A percentile compares a stretch with the other conserved stretches of the same genome.
Evolutionary conservation across 768 basidiomycete species (phyloP).

Genomic region (Vishniacozyma victoriae): DNA sequence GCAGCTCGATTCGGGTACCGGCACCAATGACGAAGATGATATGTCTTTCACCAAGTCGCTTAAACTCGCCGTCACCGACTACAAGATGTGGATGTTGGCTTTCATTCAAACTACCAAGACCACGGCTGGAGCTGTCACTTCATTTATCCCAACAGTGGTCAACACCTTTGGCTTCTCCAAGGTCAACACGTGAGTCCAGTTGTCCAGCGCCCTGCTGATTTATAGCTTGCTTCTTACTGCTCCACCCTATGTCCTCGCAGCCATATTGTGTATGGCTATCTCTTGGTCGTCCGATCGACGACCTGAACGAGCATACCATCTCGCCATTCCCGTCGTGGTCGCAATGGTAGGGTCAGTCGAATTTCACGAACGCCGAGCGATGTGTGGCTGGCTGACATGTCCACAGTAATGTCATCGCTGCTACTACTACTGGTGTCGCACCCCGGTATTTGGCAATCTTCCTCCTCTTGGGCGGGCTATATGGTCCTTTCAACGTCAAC

Average conservation of each 20-base stretch:
- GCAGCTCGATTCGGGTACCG: conserved; percentile 20
- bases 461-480: conserved; percentile 35
- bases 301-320: conserved; percentile 26
- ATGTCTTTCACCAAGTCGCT: conserved; percentile 12
- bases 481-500: conserved; percentile 28
- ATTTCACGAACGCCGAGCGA: not conserved
- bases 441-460: conserved; percentile 34
- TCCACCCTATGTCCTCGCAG: conserved; percentile 34
- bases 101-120: conserved; percentile 38
- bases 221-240: conserved; percentile 28
- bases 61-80: conserved; percentile 24
- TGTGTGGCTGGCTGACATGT: not conserved
- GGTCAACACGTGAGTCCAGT: conserved; percentile 4
- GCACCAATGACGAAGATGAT: conserved; percentile 25
- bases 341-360: conserved; percentile 21
- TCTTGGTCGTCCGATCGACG: conserved; percentile 23
- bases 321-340: conserved; percentile 19
- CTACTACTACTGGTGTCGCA: conserved; percentile 20
- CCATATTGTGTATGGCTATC: conserved; percentile 19
- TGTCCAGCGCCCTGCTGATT: not conserved
- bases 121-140: conserved; percentile 34
- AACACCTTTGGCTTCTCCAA: conserved; percentile 30
- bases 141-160: conserved; percentile 34
- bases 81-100: conserved; percentile 30
- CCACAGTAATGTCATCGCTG: conserved; percentile 15